A percentile compares a stretch with the other conserved stretches of the same genome.
Conservation (phyloP, 495 filamentous ascomycete genomes). For the Hypoxylon subgilvum region DNA sequence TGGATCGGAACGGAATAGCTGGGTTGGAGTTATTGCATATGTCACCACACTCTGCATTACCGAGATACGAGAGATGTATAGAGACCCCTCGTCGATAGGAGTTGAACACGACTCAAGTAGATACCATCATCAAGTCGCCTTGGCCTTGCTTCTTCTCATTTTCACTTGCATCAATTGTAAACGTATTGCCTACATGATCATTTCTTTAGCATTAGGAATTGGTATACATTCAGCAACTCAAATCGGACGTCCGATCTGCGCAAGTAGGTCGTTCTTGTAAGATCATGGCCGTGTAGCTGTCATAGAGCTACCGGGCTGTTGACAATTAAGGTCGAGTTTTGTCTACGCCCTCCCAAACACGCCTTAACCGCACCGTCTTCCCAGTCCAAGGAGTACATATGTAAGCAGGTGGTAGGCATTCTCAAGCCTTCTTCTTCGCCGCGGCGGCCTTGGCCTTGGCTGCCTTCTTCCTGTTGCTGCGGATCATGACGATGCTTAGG, state of each 20-base stretch:
- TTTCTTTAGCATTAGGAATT: constrained; percentile 6
- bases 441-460: constrained; percentile 83
- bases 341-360: not conserved
- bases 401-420: too few species aligned
- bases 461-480: constrained; percentile 96
- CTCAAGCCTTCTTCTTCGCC: constrained; percentile 68
- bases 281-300: not conserved
- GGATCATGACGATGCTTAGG: constrained; percentile 96
- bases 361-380: not conserved
- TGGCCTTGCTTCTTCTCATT: constrained; percentile 10
- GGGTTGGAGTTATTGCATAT: constrained; percentile 41
- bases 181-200: constrained; percentile 1
- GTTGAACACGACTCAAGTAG: constrained; percentile 39
- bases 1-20: constrained; percentile 18
- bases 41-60: constrained; percentile 31
- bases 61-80: constrained; percentile 31
- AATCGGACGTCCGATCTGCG: not conserved
- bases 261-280: not conserved
- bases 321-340: constrained; percentile 3
- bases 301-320: not conserved
- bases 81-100: constrained; percentile 19
- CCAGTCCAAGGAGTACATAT: not conserved
- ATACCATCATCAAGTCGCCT: constrained; percentile 37
- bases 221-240: constrained; percentile 2
- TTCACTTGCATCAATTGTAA: constrained; percentile 4